Percentiles rank a stretch among this genome's conserved stretches.
Evolutionary conservation across 306 rosid species (phyloP).

Genomic region (Trifolium fragiferum): DNA sequence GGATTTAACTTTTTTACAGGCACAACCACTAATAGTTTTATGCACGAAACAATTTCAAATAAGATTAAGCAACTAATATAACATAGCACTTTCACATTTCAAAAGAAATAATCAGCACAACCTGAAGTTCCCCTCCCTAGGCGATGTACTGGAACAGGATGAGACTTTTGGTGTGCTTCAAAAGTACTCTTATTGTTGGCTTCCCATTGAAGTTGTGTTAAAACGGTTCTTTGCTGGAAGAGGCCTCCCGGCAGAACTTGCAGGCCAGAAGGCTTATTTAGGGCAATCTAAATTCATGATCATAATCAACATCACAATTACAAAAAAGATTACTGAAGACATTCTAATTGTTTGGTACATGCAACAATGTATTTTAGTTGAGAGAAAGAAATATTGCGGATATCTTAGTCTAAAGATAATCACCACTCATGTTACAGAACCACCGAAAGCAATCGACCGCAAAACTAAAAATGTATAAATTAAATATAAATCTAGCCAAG

Average conservation of each 20-base stretch:
- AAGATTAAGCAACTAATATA: constrained; percentile 35
- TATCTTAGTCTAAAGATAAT: neutral
- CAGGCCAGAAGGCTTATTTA: constrained; percentile 87
- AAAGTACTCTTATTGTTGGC: constrained; percentile 50
- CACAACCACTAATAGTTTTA: constrained; percentile 2
- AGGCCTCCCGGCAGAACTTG: constrained; percentile 98
- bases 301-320: constrained; percentile 30
- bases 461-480: neutral
- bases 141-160: constrained; percentile 90
- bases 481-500: constrained; percentile 24
- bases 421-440: neutral
- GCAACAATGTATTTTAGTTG: constrained; percentile 1
- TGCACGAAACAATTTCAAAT: constrained; percentile 8
- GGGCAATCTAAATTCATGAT: constrained; percentile 64
- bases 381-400: constrained; percentile 21
- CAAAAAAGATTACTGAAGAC: constrained; percentile 24
- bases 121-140: constrained; percentile 99
- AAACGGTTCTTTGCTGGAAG: constrained; percentile 94
- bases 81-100: constrained; percentile 25
- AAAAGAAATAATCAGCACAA: constrained; percentile 44
- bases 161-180: constrained; percentile 47
- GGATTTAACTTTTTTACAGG: constrained; percentile 13
- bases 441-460: neutral
- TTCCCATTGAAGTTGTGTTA: constrained; percentile 78
- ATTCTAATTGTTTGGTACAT: neutral